Conservation (phyloP, 805 yeast species). For the Spathaspora girioi region DNA sequence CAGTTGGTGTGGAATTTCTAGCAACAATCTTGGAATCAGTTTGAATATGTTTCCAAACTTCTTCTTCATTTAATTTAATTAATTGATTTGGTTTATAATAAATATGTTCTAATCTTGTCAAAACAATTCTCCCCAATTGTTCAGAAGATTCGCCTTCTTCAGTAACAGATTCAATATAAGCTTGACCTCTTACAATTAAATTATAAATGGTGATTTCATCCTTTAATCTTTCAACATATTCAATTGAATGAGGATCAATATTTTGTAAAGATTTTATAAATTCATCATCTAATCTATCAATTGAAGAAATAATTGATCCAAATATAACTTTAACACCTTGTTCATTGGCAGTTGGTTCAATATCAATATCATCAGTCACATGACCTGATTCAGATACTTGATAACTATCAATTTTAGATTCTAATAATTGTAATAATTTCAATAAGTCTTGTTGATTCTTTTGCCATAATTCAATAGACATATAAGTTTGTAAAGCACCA, state of each 20-base stretch:
- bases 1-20: conserved; percentile 34
- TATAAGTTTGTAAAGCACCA: conserved; percentile 58
- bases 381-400: conserved; percentile 75
- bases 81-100: conserved; percentile 86
- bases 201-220: conserved; percentile 79
- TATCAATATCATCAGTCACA: conserved; percentile 66
- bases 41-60: conserved; percentile 64
- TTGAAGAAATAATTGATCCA: conserved; percentile 82
- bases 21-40: conserved; percentile 22
- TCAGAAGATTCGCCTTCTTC: conserved; percentile 39
- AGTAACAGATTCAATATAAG: conserved; percentile 70
- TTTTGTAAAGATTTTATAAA: conserved; percentile 81
- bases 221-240: conserved; percentile 83
- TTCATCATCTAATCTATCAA: conserved; percentile 95
- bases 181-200: conserved; percentile 78
- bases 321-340: conserved; percentile 68
- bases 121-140: conserved; percentile 68
- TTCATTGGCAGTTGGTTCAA: conserved; percentile 56
- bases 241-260: conserved; percentile 93
- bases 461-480: conserved; percentile 83
- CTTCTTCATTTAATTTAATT: conserved; percentile 61
- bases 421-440: conserved; percentile 64
- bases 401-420: conserved; percentile 51
- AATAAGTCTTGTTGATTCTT: conserved; percentile 59
- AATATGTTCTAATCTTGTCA: conserved; percentile 85